Evolutionary conservation across 495 filamentous ascomycete species (phyloP), one percentile per base, ranked within the genome.

Genomic region (Penicillium longicatenatum): DNA sequence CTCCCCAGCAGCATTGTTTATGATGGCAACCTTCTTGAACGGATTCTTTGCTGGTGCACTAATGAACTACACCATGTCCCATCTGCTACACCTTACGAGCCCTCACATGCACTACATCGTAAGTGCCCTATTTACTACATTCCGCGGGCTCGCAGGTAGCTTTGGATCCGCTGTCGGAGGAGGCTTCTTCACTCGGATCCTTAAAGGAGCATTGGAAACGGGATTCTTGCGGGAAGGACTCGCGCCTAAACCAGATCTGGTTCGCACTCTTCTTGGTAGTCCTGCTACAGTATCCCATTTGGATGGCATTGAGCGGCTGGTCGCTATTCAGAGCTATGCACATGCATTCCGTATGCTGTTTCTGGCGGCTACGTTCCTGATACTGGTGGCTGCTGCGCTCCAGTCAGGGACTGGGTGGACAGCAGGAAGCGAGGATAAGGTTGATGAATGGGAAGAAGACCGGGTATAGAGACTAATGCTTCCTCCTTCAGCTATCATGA

Each of bases 81-180:
- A 94, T 59, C 62, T 92, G 6, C 76, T 93, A 14, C 84, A 92
- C 60, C 70, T 91, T n/a, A 86, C 85, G 1, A 70, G 67, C 0
- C 77, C 79, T 0, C 71, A 79, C 5, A 79, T 82, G 12, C 88
- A 92, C 63, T 90, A 86, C 60, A 84, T 93, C 57, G 85, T 86
- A 19, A 89, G 83, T 2, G 82, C 87, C 2, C 68, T 93, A 24
- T 59, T 92, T 0, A 81, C 86, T 7, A 92, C 88, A 5, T 90
- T 90, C 62, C 76, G 89, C 0, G 88, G 88, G 9, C 88, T 91
- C 56, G 88, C 89, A 1, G 89, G 87, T 3, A 85, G 80, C 54
- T 92, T 92, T 59, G 89, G 90, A 1, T 86, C 86, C 14, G 85
- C 89, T 0, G 87, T 91, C 19, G 90, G 89, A 7, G 89, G 90